These are phyloP conservation scores for Morella rubra DNA, from an alignment of 306 rosid species.

Conservation along the genomic window DNA sequence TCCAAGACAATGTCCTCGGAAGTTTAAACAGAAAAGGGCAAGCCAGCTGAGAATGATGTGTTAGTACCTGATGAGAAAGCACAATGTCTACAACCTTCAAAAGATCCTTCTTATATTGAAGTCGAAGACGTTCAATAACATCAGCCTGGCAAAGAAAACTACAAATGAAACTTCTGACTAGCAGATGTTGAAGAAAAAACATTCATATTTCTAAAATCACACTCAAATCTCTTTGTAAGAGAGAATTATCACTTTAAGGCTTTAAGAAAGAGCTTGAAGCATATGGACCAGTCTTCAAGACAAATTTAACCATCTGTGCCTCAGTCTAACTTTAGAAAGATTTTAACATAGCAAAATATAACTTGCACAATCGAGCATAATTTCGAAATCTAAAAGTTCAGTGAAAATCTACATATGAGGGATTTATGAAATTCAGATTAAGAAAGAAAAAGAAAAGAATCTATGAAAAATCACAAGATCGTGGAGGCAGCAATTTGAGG, in stretches of 20 bases:
- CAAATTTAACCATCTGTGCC: neutral
- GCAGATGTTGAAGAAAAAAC: slow-evolving; percentile 18
- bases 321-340: neutral
- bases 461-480: slow-evolving; percentile 9
- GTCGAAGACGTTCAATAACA: slow-evolving; percentile 93
- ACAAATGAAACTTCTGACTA: slow-evolving; percentile 27
- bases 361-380: neutral
- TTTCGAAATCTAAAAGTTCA: neutral
- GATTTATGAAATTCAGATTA: neutral
- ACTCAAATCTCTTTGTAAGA: slow-evolving; percentile 19
- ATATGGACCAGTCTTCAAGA: slow-evolving; percentile 1
- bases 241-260: slow-evolving; percentile 12
- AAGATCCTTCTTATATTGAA: slow-evolving; percentile 83
- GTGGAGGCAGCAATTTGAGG: neutral
- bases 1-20: slow-evolving; percentile 20
- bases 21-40: slow-evolving; percentile 28
- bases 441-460: neutral
- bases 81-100: slow-evolving; percentile 90
- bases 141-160: slow-evolving; percentile 66
- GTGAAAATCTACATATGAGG: neutral
- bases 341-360: neutral
- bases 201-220: slow-evolving; percentile 18
- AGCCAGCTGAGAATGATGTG: slow-evolving; percentile 17
- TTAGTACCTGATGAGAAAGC: slow-evolving; percentile 89
- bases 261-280: slow-evolving; percentile 12